Evolutionary conservation across 768 basidiomycete species (phyloP), one percentile per base, ranked within the genome.

Genomic region (Albatrellus ellisii): DNA sequence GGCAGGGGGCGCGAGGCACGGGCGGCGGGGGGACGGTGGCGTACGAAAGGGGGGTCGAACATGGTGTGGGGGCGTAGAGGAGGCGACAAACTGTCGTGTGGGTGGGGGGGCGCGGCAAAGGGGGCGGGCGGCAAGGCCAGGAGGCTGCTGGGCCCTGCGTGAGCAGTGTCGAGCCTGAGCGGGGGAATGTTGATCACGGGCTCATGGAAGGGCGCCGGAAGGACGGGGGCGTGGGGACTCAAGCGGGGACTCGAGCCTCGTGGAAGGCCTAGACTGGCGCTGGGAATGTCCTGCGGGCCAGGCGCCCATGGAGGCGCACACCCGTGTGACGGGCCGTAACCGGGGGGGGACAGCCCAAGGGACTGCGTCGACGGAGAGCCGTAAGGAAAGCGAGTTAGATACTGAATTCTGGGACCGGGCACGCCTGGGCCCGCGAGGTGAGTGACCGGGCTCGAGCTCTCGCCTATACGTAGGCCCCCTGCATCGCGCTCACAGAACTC

Each of bases 351-450:
- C n/a, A 31, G 40, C 14, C 24, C 28, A 22, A 28, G 43, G 4
- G 37, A 28, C 33, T 36, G 26, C 2, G 27, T 24, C 25, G 26
- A 22, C 24, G 17, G 41, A 25, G 17, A 27, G 18, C 7, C 22
- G n/a, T 27, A 26, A 17, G 41, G 38, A 21, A 20, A 41, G 3
- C 42, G 41, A 14, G 42, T 12, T 22, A 21, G 39, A 36, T 26
- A 44, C 24, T 39, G 46, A 41, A n/a, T 32, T 35, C 36, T 17
- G 18, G 28, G 17, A 12, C 49, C 49, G 39, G 49, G 49, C 36
- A 50, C 46, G 4, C 49, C 49, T 20, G 49, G 49, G 21, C 49
- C 49, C 5, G 49, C 41, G 10, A 50, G 37, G 33, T 28, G 43
- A 3, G 27, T 37, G 21, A 36, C 36, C 24, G 48, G 22, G 36